These are phyloP conservation scores for Jamesozyma rosinii DNA, from an alignment of 805 yeast species.

Conservation along the genomic window DNA sequence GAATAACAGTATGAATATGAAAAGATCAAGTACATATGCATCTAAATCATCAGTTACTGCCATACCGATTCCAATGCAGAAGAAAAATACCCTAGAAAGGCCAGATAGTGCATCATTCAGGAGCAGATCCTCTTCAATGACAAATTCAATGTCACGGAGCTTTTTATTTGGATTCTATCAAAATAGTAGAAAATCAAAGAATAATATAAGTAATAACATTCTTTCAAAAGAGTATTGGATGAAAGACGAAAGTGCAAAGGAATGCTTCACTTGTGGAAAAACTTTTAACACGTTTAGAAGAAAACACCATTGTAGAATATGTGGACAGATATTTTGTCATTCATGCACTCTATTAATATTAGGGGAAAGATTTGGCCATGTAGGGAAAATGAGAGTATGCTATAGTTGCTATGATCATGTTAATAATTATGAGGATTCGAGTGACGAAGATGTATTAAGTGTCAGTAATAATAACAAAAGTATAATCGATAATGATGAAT, in stretches of 20 bases:
- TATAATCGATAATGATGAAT: background rate
- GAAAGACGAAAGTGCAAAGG: constrained; percentile 86
- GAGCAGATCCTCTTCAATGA: constrained; percentile 34
- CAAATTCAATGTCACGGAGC: constrained; percentile 36
- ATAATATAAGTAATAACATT: constrained; percentile 17
- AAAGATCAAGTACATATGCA: constrained; percentile 29
- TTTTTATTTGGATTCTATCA: constrained; percentile 35
- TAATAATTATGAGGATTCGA: constrained; percentile 61
- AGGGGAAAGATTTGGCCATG: constrained; percentile 53
- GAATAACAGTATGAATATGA: constrained; percentile 19
- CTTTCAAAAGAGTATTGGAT: constrained; percentile 77
- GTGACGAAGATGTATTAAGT: constrained; percentile 42
- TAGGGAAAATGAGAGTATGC: constrained; percentile 71
- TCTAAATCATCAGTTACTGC: constrained; percentile 29
- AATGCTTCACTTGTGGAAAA: constrained; percentile 75
- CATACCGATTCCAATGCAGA: constrained; percentile 24
- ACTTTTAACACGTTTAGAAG: constrained; percentile 79
- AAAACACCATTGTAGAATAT: constrained; percentile 88
- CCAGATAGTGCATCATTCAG: constrained; percentile 31
- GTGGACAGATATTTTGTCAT: constrained; percentile 91
- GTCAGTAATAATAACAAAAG: background rate
- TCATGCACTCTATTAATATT: constrained; percentile 66
- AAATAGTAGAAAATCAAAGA: constrained; percentile 19
- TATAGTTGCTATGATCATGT: constrained; percentile 55
- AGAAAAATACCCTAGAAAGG: constrained; percentile 19